phyloP scores from a whole-genome alignment of 257 asterid genomes.

The Parsonsia alboflavescens region DNA sequence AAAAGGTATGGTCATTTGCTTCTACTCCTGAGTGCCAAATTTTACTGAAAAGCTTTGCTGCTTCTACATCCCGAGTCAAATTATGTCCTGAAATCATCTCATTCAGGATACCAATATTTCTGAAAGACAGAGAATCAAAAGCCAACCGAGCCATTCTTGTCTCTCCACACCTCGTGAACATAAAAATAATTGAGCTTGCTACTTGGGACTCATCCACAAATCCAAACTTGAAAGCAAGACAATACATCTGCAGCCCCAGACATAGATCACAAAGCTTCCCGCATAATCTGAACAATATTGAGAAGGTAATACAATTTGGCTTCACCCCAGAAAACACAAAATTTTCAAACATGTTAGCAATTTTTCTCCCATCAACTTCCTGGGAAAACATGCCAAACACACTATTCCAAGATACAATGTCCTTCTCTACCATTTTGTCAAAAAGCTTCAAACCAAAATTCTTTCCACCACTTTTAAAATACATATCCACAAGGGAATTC shows the following conservation, averaged over 20 bases:
- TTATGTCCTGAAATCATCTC: conserved; percentile 16
- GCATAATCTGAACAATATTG: conserved; percentile 4
- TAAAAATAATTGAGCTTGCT: conserved; percentile 8
- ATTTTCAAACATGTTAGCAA: background rate
- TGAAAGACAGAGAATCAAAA: background rate
- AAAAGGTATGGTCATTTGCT: background rate
- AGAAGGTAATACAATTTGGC: conserved; percentile 15
- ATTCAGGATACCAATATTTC: background rate
- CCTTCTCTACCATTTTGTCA: conserved; percentile 9
- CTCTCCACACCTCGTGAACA: conserved; percentile 14
- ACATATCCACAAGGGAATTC: conserved; percentile 19
- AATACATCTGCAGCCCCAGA: conserved; percentile 15
- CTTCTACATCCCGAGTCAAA: conserved; percentile 3
- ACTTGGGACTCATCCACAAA: conserved; percentile 2
- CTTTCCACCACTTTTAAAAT: conserved; percentile 12
- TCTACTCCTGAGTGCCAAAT: conserved; percentile 1
- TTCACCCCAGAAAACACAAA: conserved; percentile 14
- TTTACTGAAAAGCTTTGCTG: conserved; percentile 2
- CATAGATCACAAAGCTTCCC: conserved; percentile 1
- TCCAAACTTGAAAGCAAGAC: conserved; percentile 14
- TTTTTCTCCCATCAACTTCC: background rate
- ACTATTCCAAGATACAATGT: conserved; percentile 20
- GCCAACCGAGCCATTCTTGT: conserved; percentile 1
- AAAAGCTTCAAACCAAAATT: conserved; percentile 7
- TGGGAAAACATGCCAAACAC: conserved; percentile 2